A percentile compares a stretch with the other conserved stretches of the same genome.
phyloP scores from a whole-genome alignment of 2,329 filamentous ascomycete genomes.

The Epichloe typhina region DNA sequence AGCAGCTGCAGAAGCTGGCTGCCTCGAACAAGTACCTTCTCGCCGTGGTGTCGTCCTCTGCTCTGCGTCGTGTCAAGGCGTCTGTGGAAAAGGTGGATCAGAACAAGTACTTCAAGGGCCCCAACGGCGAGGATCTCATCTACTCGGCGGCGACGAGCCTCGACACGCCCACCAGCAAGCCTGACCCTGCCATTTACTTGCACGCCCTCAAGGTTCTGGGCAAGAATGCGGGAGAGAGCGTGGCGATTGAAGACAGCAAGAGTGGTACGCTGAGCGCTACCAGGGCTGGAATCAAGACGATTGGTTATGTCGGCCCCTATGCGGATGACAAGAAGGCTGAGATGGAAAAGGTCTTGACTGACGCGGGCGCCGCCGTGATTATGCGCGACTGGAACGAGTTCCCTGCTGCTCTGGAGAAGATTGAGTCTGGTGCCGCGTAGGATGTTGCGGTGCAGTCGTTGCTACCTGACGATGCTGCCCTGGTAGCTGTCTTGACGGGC shows the following conservation, averaged over 20 bases:
- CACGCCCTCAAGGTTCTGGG: constrained; percentile 62
- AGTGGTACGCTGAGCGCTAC: constrained; percentile 63
- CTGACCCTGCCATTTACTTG: constrained; percentile 79
- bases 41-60: constrained; percentile 70
- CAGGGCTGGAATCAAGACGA: constrained; percentile 64
- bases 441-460: neutral
- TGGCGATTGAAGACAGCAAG: constrained; percentile 83
- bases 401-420: constrained; percentile 30
- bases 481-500: neutral
- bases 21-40: constrained; percentile 53
- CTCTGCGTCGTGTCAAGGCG: constrained; percentile 63
- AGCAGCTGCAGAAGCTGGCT: constrained; percentile 51
- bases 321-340: constrained; percentile 44
- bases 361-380: constrained; percentile 49
- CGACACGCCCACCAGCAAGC: constrained; percentile 72
- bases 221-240: constrained; percentile 55
- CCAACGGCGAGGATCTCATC: constrained; percentile 45
- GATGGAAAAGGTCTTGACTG: constrained; percentile 48
- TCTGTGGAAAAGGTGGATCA: constrained; percentile 69
- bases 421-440: constrained; percentile 23
- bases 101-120: constrained; percentile 55
- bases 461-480: neutral
- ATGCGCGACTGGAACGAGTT: constrained; percentile 50
- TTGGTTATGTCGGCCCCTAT: constrained; percentile 80
- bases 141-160: constrained; percentile 76